These are phyloP conservation scores for Tylopilus orsonianus DNA, from an alignment of 1,284 basidiomycete species.

Conservation along the genomic window DNA sequence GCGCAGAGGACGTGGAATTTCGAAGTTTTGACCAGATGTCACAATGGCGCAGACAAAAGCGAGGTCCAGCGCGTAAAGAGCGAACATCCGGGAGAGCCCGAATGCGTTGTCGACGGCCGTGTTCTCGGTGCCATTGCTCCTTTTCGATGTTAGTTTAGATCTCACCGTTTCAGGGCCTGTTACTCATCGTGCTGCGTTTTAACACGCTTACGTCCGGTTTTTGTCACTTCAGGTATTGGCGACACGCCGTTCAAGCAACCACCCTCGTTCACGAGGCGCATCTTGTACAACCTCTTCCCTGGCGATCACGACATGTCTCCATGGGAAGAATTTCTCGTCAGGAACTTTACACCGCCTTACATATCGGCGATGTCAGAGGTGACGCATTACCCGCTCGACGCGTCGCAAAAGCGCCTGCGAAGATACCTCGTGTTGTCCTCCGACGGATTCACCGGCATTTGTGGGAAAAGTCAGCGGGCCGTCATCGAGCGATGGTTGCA, in stretches of 20 bases:
- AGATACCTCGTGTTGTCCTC: slow-evolving; percentile 62
- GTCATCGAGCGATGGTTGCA: slow-evolving; percentile 49
- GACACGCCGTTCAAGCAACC: slow-evolving; percentile 74
- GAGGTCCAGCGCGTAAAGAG: slow-evolving; percentile 57
- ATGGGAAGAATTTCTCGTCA: slow-evolving; percentile 64
- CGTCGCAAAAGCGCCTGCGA: slow-evolving; percentile 30
- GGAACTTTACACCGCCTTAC: slow-evolving; percentile 66
- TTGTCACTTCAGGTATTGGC: slow-evolving; percentile 52
- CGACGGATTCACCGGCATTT: slow-evolving; percentile 67
- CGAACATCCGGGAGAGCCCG: slow-evolving; percentile 66
- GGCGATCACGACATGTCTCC: slow-evolving; percentile 59
- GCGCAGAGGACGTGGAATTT: slow-evolving; percentile 49
- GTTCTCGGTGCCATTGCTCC: slow-evolving; percentile 72
- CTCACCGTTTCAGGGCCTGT: neutral
- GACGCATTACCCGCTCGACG: slow-evolving; percentile 48
- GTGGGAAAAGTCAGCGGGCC: slow-evolving; percentile 43
- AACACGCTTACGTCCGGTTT: slow-evolving; percentile 10
- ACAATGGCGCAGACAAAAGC: slow-evolving; percentile 61
- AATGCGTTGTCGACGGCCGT: slow-evolving; percentile 57
- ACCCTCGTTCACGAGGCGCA: slow-evolving; percentile 62
- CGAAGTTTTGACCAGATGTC: slow-evolving; percentile 54
- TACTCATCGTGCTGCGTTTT: slow-evolving; percentile 3
- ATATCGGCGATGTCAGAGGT: slow-evolving; percentile 65
- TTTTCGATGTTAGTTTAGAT: slow-evolving; percentile 55
- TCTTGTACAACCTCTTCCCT: slow-evolving; percentile 64